Evolutionary conservation across 106 monocot genomes (phyloP).

Genomic region (Acanthochlamys bracteata): DNA sequence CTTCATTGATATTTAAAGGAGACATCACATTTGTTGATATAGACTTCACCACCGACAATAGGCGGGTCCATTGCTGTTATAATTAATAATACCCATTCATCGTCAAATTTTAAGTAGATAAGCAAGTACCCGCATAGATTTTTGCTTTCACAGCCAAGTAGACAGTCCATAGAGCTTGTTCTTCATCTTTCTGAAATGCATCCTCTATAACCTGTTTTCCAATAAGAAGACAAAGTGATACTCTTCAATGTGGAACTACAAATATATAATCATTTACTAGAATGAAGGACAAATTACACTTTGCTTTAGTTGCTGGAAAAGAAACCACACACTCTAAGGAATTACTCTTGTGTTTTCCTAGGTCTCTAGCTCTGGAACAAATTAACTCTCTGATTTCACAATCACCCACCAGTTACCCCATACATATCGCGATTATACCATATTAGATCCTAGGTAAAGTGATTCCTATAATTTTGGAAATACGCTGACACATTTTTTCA

Average conservation of each 20-base stretch:
- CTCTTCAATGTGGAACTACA: background rate
- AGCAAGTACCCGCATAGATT: conserved; percentile 56
- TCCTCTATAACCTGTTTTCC: conserved; percentile 47
- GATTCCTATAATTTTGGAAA: too few relatives aligned
- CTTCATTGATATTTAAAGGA: too few relatives aligned
- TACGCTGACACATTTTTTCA: too few relatives aligned
- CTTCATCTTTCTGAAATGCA: conserved; percentile 68
- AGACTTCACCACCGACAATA: too few relatives aligned
- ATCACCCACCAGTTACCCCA: too few relatives aligned
- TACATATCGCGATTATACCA: too few relatives aligned
- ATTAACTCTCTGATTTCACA: too few relatives aligned
- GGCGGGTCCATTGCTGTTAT: too few relatives aligned
- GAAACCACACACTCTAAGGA: background rate
- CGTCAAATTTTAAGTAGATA: background rate
- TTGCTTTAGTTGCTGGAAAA: background rate
- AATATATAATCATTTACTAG: background rate
- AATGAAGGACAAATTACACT: background rate
- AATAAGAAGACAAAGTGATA: background rate
- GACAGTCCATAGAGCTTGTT: conserved; percentile 64
- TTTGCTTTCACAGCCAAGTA: conserved; percentile 43
- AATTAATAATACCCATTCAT: background rate
- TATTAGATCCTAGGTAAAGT: too few relatives aligned
- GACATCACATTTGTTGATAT: too few relatives aligned
- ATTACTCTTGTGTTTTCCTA: too few relatives aligned
- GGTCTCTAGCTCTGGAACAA: too few relatives aligned